phyloP scores from a whole-genome alignment of 2,329 filamentous ascomycete species.

The Penicillium sp. region DNA sequence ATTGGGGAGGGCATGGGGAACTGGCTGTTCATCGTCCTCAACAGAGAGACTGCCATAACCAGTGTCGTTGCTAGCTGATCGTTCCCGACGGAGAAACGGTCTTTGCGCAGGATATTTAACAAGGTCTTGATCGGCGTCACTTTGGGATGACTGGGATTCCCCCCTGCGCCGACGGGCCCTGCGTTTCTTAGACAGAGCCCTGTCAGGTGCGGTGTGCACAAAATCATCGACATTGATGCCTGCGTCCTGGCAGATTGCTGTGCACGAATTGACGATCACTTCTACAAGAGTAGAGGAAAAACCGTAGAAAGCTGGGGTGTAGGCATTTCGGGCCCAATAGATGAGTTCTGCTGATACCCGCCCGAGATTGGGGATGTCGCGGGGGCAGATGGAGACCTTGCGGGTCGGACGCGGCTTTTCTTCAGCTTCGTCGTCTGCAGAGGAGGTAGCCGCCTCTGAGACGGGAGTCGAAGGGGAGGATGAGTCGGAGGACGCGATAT shows the following conservation, averaged over 20 bases:
- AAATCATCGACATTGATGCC: constrained; percentile 37
- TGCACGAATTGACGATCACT: constrained; percentile 40
- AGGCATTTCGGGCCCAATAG: constrained; percentile 46
- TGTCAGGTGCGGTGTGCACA: constrained; percentile 22
- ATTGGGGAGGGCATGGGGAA: constrained; percentile 4
- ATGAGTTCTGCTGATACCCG: constrained; percentile 42
- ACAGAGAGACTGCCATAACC: constrained; percentile 38
- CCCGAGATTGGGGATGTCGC: constrained; percentile 33
- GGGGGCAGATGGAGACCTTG: constrained; percentile 15
- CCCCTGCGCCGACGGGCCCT: constrained; percentile 17
- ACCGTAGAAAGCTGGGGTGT: constrained; percentile 44
- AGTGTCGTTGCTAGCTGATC: constrained; percentile 39
- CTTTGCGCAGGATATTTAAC: constrained; percentile 4
- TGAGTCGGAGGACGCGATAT: constrained; percentile 35
- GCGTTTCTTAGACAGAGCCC: constrained; percentile 24
- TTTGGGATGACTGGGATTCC: constrained; percentile 13
- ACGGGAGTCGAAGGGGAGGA: constrained; percentile 28
- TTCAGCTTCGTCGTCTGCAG: constrained; percentile 30
- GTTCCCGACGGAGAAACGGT: constrained; percentile 22
- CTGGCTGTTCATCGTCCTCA: constrained; percentile 17
- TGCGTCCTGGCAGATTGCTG: constrained; percentile 33
- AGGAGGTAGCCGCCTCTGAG: constrained; percentile 23
- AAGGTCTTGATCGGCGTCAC: constrained; percentile 20
- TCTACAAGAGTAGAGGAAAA: constrained; percentile 38
- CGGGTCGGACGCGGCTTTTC: constrained; percentile 11